These are phyloP conservation scores for Cercospora beticola DNA, from an alignment of 2,329 filamentous ascomycete genomes.

Conservation along the genomic window DNA sequence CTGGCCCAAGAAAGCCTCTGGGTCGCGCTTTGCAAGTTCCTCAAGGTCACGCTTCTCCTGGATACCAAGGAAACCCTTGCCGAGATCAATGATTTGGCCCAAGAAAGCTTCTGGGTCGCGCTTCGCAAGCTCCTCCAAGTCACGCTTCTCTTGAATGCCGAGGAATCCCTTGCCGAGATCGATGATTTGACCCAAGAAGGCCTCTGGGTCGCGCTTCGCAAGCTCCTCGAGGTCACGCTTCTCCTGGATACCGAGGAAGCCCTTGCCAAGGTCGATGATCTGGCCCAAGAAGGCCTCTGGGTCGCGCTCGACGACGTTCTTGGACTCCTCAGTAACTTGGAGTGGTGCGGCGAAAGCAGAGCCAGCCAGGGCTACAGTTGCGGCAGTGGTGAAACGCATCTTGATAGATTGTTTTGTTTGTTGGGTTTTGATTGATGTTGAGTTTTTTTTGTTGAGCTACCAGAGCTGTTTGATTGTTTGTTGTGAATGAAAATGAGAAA, in stretches of 20 bases:
- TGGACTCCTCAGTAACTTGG: background rate
- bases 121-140: background rate
- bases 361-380: background rate
- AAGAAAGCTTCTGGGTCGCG: background rate
- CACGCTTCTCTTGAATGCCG: background rate
- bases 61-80: background rate
- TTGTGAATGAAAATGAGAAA: background rate
- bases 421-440: background rate
- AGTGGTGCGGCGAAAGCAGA: background rate
- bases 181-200: background rate
- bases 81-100: background rate
- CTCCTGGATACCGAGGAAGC: background rate
- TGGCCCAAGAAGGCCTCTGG: background rate
- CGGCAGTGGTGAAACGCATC: background rate
- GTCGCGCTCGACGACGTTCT: background rate
- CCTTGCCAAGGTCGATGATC: background rate
- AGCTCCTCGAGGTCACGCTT: background rate
- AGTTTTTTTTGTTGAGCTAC: background rate
- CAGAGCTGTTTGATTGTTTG: background rate
- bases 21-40: background rate
- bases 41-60: background rate
- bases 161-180: background rate
- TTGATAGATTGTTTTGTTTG: background rate
- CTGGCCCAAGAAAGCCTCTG: background rate
- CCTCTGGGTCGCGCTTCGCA: background rate